Evolutionary conservation across 768 basidiomycete genomes (phyloP).

Genomic region (Psilocybe cubensis): DNA sequence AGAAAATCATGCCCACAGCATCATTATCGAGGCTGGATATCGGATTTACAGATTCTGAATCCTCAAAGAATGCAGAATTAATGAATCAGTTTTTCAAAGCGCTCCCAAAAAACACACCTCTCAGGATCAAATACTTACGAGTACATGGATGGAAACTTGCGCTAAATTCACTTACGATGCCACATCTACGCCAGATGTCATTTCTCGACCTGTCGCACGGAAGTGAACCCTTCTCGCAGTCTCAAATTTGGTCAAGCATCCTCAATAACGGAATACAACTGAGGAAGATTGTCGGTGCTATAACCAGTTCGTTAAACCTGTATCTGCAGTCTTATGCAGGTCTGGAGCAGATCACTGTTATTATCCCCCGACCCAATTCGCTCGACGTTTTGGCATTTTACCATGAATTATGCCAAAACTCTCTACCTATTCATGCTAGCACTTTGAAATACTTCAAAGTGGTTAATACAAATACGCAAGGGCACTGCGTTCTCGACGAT

Average conservation of each 20-base stretch:
- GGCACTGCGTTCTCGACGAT: neutral
- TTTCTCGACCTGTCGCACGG: constrained; percentile 6
- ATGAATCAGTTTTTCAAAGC: neutral
- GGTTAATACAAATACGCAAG: neutral
- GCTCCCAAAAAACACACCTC: neutral
- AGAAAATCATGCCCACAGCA: no score
- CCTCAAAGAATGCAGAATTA: no score
- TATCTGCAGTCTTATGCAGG: neutral
- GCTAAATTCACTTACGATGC: constrained; percentile 4
- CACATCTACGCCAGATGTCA: constrained; percentile 2
- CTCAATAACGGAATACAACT: neutral
- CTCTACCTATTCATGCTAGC: neutral
- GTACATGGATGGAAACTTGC: constrained; percentile 6
- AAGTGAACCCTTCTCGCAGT: neutral
- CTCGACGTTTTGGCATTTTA: neutral
- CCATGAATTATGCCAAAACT: neutral
- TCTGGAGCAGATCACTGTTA: neutral
- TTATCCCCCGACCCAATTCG: neutral
- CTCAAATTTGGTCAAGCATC: neutral
- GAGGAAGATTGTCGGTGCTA: neutral
- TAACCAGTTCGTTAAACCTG: neutral
- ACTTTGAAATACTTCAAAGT: neutral
- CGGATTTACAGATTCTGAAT: neutral
- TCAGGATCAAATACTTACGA: constrained; percentile 1
- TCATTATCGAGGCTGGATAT: neutral